Evolutionary conservation across 2,329 filamentous ascomycete species (phyloP), one percentile per base, ranked within the genome.

Genomic region (Pyrenophora graminea): DNA sequence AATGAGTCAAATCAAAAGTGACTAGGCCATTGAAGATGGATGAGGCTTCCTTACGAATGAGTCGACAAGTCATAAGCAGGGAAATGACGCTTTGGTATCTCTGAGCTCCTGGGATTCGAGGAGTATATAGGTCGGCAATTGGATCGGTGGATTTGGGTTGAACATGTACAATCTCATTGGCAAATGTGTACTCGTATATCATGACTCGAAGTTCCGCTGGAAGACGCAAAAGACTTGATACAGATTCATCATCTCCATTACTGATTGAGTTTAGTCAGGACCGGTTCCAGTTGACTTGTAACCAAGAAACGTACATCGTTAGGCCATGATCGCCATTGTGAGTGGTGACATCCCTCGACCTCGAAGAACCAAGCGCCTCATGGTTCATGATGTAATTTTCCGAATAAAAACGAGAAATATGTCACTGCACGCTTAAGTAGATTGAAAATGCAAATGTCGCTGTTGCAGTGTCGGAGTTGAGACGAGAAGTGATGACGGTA

Each of bases 151-250:
- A 19, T 25, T 51, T 51, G 3, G 43, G 48, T 10, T 42, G 38
- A 7, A 51, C 34, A 18, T 39, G 30, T 13, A 52, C 32, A n/a
- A 19, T 40, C 27, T 48, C 33, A 17, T 52, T 39, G 39, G 30
- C 19, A 25, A 52, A 48, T 10, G 39, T 34, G 30, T 48, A 38
- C 34, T 52, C 45, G 34, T 52, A 52, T 15, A 52, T 52, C 17
- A 52, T 44, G 6, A 48, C n/a, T 3, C 49, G 49, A 31, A 52
- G 31, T n/a, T 52, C 49, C 12, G 45, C 36, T 18, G 49, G 49
- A 2, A 52, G 31, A 33, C 30, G 31, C 3, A 52, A 15, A 15
- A 52, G 27, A 10, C 19, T 17, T 13, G 39, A 18, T 4, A 7
- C n/a, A 6, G n/a, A n/a, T 5, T 1, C n/a, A 7, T 3, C 3